Percentiles rank a stretch among this genome's conserved stretches.
Conservation (phyloP, 1,284 basidiomycete species). For the Ceratobasidium theobromae region DNA sequence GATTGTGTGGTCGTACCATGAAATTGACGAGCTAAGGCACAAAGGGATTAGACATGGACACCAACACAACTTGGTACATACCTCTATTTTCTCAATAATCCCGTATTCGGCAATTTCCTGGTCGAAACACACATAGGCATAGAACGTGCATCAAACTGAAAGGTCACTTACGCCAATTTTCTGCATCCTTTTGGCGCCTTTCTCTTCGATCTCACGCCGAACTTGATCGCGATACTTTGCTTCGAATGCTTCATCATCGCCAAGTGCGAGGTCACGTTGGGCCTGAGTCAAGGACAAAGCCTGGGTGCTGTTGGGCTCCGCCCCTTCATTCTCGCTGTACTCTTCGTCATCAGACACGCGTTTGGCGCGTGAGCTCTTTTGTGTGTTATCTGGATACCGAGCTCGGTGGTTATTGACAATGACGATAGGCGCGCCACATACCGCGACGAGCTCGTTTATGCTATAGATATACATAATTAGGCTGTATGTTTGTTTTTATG, state of each 20-base stretch:
- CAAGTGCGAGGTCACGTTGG: not conserved
- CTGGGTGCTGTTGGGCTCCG: not conserved
- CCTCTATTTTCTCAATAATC: constrained; percentile 79
- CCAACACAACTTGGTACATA: not conserved
- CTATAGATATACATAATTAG: not conserved
- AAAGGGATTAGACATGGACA: not conserved
- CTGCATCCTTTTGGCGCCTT: constrained; percentile 7
- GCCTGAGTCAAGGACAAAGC: not conserved
- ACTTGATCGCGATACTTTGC: constrained; percentile 26
- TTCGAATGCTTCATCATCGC: constrained; percentile 28
- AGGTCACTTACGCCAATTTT: constrained; percentile 7
- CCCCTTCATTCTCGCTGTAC: not conserved
- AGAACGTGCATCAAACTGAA: not conserved
- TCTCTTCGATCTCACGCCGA: constrained; percentile 27
- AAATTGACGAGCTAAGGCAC: constrained; percentile 75
- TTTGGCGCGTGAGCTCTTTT: not conserved
- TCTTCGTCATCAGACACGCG: not conserved
- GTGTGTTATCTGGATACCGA: not conserved
- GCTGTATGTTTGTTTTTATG: not conserved
- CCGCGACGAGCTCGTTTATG: constrained; percentile 26
- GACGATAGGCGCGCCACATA: constrained; percentile 5
- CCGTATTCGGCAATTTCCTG: constrained; percentile 81
- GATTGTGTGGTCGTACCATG: constrained; percentile 49
- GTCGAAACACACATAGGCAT: not conserved
- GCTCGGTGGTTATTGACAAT: not conserved